Evolutionary conservation across 768 basidiomycete genomes (phyloP).

Genomic region (Mycena capillaripes): DNA sequence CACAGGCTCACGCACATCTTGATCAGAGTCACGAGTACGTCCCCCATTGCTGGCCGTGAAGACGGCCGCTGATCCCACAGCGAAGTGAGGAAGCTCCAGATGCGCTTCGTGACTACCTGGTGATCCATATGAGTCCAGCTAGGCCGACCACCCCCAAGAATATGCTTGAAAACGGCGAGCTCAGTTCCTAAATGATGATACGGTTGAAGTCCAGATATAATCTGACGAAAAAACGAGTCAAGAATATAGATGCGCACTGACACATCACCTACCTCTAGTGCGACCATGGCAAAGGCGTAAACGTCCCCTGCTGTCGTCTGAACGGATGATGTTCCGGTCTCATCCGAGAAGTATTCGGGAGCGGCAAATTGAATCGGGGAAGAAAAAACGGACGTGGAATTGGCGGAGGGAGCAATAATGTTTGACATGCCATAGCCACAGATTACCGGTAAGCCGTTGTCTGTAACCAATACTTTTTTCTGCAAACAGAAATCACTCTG

Average conservation of each 20-base stretch:
- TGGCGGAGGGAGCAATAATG: neutral
- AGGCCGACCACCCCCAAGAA: conserved; percentile 22
- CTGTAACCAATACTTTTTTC: conserved; percentile 28
- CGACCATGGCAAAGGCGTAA: conserved; percentile 33
- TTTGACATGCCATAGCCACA: conserved; percentile 27
- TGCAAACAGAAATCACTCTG: neutral
- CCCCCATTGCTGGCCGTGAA: neutral
- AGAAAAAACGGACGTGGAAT: conserved; percentile 16
- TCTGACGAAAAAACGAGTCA: conserved; percentile 1
- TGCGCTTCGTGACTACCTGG: neutral
- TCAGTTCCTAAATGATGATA: conserved; percentile 25
- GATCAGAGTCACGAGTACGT: neutral
- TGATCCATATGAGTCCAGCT: neutral
- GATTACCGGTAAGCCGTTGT: conserved; percentile 14
- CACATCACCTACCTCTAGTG: conserved; percentile 25
- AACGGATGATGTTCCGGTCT: neutral
- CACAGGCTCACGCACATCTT: neutral
- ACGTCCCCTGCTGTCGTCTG: conserved; percentile 25
- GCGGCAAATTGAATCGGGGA: conserved; percentile 21
- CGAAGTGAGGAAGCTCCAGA: conserved; percentile 14
- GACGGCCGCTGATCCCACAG: conserved; percentile 12
- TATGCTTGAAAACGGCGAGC: conserved; percentile 17
- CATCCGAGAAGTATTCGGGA: conserved; percentile 27
- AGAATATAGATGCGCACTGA: neutral
- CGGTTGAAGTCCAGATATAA: conserved; percentile 25